phyloP scores from a whole-genome alignment of 1,284 basidiomycete genomes.

The Hemileia vastatrix region DNA sequence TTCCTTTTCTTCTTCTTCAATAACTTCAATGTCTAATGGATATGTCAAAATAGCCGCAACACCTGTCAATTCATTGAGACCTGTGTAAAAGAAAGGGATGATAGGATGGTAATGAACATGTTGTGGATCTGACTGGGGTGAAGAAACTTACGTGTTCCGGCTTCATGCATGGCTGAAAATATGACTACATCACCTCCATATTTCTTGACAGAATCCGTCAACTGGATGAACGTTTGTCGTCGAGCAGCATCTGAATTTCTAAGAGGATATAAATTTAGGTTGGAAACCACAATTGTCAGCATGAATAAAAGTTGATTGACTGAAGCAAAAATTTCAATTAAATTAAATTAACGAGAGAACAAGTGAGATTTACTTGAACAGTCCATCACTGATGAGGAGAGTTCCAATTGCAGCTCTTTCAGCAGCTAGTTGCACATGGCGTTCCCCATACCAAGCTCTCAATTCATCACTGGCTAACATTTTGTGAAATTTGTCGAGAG shows the following conservation, averaged over 20 bases:
- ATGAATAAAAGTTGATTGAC: background rate
- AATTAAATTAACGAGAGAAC: conserved; percentile 14
- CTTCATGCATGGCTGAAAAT: conserved; percentile 98
- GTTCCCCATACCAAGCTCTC: conserved; percentile 96
- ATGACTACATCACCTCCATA: conserved; percentile 89
- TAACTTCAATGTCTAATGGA: conserved; percentile 77
- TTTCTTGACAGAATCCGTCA: conserved; percentile 79
- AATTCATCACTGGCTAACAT: conserved; percentile 90
- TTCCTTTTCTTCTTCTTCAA: conserved; percentile 62
- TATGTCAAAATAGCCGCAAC: conserved; percentile 93
- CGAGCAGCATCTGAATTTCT: conserved; percentile 38
- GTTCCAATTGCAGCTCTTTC: conserved; percentile 90
- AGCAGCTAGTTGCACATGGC: conserved; percentile 81
- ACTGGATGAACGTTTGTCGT: conserved; percentile 61
- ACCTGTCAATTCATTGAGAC: conserved; percentile 88
- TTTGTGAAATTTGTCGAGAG: conserved; percentile 60
- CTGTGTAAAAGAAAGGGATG: conserved; percentile 46
- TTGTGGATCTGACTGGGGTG: background rate
- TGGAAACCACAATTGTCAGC: background rate
- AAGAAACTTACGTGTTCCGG: conserved; percentile 50
- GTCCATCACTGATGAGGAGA: conserved; percentile 83
- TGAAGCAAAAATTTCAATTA: background rate
- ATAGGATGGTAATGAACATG: background rate
- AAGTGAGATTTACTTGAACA: conserved; percentile 58
- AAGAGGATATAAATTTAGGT: too few relatives aligned